phyloP scores from a whole-genome alignment of 1,284 basidiomycete genomes.

The Mycena citricolor region DNA sequence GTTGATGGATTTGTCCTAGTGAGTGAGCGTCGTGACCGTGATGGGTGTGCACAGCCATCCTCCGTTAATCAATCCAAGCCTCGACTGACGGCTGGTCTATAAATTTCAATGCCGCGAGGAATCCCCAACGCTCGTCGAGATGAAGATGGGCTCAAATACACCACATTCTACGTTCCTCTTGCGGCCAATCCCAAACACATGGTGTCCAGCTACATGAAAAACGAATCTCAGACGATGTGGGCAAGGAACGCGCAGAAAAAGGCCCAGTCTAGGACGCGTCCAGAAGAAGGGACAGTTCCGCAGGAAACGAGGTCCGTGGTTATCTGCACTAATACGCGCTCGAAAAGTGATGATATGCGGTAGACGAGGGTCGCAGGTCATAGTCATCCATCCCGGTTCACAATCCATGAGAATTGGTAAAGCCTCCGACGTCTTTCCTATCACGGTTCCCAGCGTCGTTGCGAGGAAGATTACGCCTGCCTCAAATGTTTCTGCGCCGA shows the following conservation, averaged over 20 bases:
- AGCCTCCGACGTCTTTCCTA: slow-evolving; percentile 84
- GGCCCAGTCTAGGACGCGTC: slow-evolving; percentile 36
- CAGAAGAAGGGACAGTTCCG: slow-evolving; percentile 40
- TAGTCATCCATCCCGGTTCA: slow-evolving; percentile 95
- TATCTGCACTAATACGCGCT: too few relatives aligned
- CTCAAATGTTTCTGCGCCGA: slow-evolving; percentile 39
- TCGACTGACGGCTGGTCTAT: too few relatives aligned
- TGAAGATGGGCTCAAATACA: slow-evolving; percentile 77
- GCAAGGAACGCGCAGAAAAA: slow-evolving; percentile 20
- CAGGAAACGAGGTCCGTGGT: slow-evolving; percentile 44
- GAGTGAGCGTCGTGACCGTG: too few relatives aligned
- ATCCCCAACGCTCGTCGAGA: slow-evolving; percentile 76
- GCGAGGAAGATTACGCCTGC: slow-evolving; percentile 58
- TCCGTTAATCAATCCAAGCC: too few relatives aligned
- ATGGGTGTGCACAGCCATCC: too few relatives aligned
- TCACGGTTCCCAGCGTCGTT: slow-evolving; percentile 75
- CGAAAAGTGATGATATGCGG: slow-evolving; percentile 2
- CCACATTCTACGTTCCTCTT: slow-evolving; percentile 75
- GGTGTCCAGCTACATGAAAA: slow-evolving; percentile 29
- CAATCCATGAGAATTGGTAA: slow-evolving; percentile 84
- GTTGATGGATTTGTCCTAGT: too few relatives aligned
- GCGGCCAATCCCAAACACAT: slow-evolving; percentile 78
- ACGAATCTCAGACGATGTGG: slow-evolving; percentile 20
- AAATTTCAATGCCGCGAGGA: slow-evolving; percentile 66
- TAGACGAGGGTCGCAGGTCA: slow-evolving; percentile 68